Evolutionary conservation across 2,329 filamentous ascomycete genomes (phyloP).

Genomic region (Hawksworthiomyces lignivorus): DNA sequence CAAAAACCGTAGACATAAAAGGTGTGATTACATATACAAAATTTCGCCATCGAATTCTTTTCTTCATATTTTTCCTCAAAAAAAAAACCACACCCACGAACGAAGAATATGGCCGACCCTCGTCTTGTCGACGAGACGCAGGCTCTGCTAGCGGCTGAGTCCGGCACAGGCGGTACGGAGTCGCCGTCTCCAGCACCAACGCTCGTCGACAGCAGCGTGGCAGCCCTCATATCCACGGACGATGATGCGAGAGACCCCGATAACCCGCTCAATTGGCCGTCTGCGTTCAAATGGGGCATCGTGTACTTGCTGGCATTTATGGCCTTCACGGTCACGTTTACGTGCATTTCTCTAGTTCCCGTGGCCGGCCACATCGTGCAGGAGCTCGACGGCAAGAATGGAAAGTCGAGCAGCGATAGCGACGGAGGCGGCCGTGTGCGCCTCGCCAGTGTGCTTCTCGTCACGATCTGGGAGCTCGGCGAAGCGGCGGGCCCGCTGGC

Average conservation of each 20-base stretch:
- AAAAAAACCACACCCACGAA: background rate
- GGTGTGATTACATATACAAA: no score
- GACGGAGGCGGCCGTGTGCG: conserved; percentile 22
- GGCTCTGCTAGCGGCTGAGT: conserved; percentile 7
- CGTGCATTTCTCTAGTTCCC: conserved; percentile 48
- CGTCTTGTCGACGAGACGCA: conserved; percentile 9
- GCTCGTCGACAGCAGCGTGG: background rate
- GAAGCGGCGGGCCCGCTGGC: conserved; percentile 53
- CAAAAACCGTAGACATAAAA: no score
- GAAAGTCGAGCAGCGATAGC: conserved; percentile 21
- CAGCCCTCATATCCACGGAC: conserved; percentile 27
- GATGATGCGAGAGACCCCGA: conserved; percentile 33
- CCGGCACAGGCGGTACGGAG: background rate
- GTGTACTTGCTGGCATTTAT: conserved; percentile 45
- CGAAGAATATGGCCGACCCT: conserved; percentile 3
- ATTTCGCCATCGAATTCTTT: no score
- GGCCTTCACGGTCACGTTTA: conserved; percentile 53
- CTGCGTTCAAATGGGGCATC: conserved; percentile 43
- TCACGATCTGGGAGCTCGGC: conserved; percentile 52
- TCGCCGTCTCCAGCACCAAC: background rate
- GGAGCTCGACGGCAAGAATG: conserved; percentile 33
- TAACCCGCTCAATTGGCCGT: conserved; percentile 47
- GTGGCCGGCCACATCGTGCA: conserved; percentile 43
- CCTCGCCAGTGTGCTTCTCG: conserved; percentile 50
- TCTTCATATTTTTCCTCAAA: conserved; percentile 2